These are phyloP conservation scores for Trypanosoma caninum DNA, from an alignment of 208 protist species.

Conservation along the genomic window DNA sequence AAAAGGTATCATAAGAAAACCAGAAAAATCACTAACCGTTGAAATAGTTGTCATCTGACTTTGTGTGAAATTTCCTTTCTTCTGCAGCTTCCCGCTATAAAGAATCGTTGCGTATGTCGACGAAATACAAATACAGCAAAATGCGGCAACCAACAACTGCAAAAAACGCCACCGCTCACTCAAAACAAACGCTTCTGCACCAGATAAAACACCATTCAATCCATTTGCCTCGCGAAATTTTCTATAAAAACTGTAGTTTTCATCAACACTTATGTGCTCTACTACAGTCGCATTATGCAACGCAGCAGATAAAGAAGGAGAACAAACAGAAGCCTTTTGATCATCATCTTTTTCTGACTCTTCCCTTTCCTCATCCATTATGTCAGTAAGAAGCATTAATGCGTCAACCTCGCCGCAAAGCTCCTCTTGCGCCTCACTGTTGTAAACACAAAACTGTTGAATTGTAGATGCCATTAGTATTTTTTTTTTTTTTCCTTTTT, in stretches of 20 bases:
- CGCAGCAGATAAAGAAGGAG: too few species aligned
- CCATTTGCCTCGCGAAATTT: too few species aligned
- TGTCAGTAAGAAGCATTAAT: neutral
- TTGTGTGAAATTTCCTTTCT: conserved; percentile 71
- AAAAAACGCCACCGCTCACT: conserved; percentile 62
- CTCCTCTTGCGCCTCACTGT: neutral
- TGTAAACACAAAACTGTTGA: conserved; percentile 12
- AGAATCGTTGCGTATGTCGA: conserved; percentile 74
- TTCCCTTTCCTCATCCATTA: conserved; percentile 5
- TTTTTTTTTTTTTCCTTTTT: conserved; percentile 10
- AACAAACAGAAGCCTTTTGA: too few species aligned
- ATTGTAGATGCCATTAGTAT: conserved; percentile 12
- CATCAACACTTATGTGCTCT: too few species aligned
- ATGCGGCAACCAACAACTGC: conserved; percentile 50
- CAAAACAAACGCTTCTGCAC: too few species aligned
- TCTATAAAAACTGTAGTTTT: too few species aligned
- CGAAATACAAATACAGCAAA: conserved; percentile 61
- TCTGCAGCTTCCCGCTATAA: conserved; percentile 63
- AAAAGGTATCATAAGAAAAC: conserved; percentile 55
- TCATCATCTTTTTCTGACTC: neutral
- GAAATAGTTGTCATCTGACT: conserved; percentile 72
- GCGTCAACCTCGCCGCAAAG: neutral
- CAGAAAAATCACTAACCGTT: conserved; percentile 40
- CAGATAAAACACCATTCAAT: too few species aligned
- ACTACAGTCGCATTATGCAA: too few species aligned